Percentiles rank a stretch among this genome's conserved stretches.
Conservation (phyloP, 805 yeast genomes). For the Saccharomycopsis sp. region DNA sequence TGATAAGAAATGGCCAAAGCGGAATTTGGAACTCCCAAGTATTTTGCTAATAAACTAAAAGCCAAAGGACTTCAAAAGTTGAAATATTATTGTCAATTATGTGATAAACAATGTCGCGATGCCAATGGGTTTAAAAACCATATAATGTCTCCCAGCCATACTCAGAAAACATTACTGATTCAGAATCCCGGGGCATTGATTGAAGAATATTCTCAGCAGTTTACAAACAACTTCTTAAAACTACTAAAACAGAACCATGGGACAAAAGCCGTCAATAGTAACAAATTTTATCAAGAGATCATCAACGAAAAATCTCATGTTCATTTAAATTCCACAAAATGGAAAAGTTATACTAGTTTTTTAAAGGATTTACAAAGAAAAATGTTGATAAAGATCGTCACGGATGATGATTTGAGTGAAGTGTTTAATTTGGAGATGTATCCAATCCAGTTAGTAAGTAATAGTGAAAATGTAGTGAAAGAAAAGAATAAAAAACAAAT, state of each 20-base stretch:
- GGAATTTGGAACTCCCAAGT: conserved; percentile 58
- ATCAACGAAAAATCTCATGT: conserved; percentile 73
- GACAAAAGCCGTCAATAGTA: conserved; percentile 67
- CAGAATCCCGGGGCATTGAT: too few relatives aligned
- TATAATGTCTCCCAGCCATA: conserved; percentile 70
- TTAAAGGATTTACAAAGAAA: conserved; percentile 46
- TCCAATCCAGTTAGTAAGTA: too few relatives aligned
- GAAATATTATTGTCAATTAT: conserved; percentile 81
- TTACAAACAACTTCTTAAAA: conserved; percentile 53
- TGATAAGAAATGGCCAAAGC: conserved; percentile 50
- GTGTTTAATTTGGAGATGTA: too few relatives aligned
- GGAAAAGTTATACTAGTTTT: conserved; percentile 62
- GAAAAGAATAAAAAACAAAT: too few relatives aligned
- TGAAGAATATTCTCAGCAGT: conserved; percentile 49
- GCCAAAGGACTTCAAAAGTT: conserved; percentile 79
- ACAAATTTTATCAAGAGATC: conserved; percentile 82
- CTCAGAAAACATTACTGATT: conserved; percentile 35
- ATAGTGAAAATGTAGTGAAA: too few relatives aligned
- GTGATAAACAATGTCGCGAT: conserved; percentile 90
- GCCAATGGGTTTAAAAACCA: conserved; percentile 94
- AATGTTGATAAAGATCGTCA: conserved; percentile 35
- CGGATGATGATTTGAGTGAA: not conserved
- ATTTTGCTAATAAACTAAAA: conserved; percentile 65
- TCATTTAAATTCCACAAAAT: conserved; percentile 84
- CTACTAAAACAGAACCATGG: conserved; percentile 66